Conservation (phyloP, 2,329 filamentous ascomycete genomes). For the Neofusicoccum cordaticola region DNA sequence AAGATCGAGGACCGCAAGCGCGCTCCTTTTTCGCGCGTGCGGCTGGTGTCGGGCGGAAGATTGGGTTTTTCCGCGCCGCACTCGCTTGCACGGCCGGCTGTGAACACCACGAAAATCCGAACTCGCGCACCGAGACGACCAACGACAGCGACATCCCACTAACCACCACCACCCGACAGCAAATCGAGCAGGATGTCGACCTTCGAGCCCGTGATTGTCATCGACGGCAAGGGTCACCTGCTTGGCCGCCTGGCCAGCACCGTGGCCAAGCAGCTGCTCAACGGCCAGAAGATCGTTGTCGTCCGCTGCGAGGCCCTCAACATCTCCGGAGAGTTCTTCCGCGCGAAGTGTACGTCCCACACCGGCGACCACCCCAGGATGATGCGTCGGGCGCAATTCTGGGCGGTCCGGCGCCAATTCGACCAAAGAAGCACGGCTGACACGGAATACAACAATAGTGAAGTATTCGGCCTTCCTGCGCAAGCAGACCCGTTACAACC, state of each 20-base stretch:
- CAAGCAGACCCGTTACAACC: slow-evolving; percentile 99
- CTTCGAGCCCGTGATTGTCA: slow-evolving; percentile 76
- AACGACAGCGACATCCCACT: slow-evolving; percentile 19
- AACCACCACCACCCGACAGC: slow-evolving; percentile 18
- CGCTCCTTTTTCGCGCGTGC: slow-evolving; percentile 7
- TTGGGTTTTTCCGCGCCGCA: not conserved
- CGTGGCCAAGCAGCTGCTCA: slow-evolving; percentile 98
- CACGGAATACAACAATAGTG: slow-evolving; percentile 59
- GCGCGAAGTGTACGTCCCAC: slow-evolving; percentile 90
- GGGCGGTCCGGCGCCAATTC: not conserved
- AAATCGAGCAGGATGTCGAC: slow-evolving; percentile 57
- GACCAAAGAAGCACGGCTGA: slow-evolving; percentile 47
- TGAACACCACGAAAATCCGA: slow-evolving; percentile 14
- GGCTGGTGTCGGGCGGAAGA: slow-evolving; percentile 5
- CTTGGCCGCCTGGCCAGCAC: slow-evolving; percentile 97
- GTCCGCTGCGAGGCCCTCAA: slow-evolving; percentile 99
- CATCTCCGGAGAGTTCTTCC: slow-evolving; percentile 99
- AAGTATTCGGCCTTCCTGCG: slow-evolving; percentile 99
- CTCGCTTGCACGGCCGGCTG: slow-evolving; percentile 13
- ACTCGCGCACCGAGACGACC: slow-evolving; percentile 16
- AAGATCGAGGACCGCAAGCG: not conserved
- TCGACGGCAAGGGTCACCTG: slow-evolving; percentile 99
- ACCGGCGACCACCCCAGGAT: not conserved
- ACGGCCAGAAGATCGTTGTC: slow-evolving; percentile 98
- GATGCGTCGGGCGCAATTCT: not conserved